Evolutionary conservation across 2,329 filamentous ascomycete species (phyloP), one percentile per base, ranked within the genome.

Genomic region (Cladophialophora bantiana): DNA sequence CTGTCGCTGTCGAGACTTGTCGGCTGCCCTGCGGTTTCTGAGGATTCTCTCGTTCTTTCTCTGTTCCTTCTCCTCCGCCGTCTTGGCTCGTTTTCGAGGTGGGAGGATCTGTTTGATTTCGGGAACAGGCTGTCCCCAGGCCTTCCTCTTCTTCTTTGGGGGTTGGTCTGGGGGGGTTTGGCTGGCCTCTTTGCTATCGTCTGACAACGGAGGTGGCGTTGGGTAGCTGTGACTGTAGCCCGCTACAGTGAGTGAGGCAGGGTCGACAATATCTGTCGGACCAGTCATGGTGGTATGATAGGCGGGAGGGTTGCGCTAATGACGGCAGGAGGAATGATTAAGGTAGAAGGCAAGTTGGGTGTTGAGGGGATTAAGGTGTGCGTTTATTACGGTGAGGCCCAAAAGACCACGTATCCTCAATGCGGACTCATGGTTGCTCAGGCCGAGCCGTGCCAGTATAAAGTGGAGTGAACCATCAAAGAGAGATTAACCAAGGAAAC

Each of bases 41-140:
- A 98, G 92, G 71, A 99, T 95, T 69, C 95, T 92, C 83, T 99
- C 95, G 63, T 98, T 96, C 69, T 95, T 91, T 53, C 95, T 91
- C 80, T 99, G 95, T 81, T 98, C 95, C 83, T 99, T 99, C 81
- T 99, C 95, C 76, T 97, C 95, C 75, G 96, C 94, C 2, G 95
- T 99, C 86, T 98, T 99, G 74, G 95, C 95, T 69, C 95, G 93
- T 88, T 99, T 99, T 72, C 91, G 69, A 40, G 73, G 73, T 15
- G 93, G 70, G 0, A 64, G 63, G 7, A 67, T 59, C 7, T 59
- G 75, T 68, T 94, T 96, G 36, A 95, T 98, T 86, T 97, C 98
- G 52, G 95, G 95, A 77, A 96, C 92, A 18, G 95, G 95, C 80
- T 99, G 95, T 58, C 95, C 95, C 95, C 95, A 99, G 57, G 95